Conservation (phyloP, 306 rosid genomes). For the Cicer arietinum region DNA sequence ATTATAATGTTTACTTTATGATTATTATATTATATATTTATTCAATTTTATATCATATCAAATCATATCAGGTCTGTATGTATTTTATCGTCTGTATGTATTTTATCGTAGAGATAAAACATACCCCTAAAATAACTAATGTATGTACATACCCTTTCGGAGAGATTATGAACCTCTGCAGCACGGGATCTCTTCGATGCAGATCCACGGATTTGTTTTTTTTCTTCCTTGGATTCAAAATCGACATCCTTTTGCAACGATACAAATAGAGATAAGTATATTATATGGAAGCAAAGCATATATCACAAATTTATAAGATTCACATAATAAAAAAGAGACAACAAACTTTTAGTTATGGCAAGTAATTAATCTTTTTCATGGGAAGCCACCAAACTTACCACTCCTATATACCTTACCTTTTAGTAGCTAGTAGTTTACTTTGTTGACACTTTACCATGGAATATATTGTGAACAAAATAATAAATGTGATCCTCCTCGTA, state of each 20-base stretch:
- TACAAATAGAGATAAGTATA: conserved; percentile 24
- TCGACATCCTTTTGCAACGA: conserved; percentile 57
- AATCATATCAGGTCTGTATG: too few species aligned
- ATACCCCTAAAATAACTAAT: background rate
- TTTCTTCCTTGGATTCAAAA: conserved; percentile 59
- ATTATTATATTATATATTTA: too few species aligned
- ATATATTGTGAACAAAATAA: background rate
- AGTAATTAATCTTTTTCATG: too few species aligned
- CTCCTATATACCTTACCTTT: too few species aligned
- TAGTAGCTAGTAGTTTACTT: too few species aligned
- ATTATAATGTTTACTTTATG: too few species aligned
- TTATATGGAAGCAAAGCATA: background rate
- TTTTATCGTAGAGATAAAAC: too few species aligned
- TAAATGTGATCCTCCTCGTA: background rate
- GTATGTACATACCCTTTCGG: conserved; percentile 70
- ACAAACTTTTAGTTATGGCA: background rate
- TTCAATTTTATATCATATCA: too few species aligned
- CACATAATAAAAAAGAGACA: conserved; percentile 19
- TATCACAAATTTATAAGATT: conserved; percentile 16
- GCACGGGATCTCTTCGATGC: conserved; percentile 79
- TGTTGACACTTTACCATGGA: too few species aligned
- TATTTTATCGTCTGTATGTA: too few species aligned
- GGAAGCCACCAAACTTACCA: too few species aligned
- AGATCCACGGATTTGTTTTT: conserved; percentile 60
- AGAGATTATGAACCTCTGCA: conserved; percentile 88